A percentile compares a stretch with the other conserved stretches of the same genome.
Conservation (phyloP, 116 monocot species). For the Dioscorea cayenensis region DNA sequence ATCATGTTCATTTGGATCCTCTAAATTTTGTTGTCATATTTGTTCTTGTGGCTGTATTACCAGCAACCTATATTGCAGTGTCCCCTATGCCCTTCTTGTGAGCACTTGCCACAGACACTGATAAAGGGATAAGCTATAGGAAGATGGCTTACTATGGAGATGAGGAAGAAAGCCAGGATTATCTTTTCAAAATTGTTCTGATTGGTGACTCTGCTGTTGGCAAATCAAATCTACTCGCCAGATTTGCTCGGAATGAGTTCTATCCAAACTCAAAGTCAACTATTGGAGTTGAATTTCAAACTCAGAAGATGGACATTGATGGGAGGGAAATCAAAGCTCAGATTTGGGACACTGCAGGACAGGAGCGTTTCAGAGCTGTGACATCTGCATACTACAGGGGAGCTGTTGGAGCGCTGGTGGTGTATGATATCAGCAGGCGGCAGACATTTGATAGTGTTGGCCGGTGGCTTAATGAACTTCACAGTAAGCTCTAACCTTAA, state of each 20-base stretch:
- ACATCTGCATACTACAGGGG: conserved; percentile 40
- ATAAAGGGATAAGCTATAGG: not conserved
- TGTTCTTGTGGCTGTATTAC: not conserved
- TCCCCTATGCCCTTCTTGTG: not conserved
- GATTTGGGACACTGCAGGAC: conserved; percentile 43
- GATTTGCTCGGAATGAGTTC: conserved; percentile 37
- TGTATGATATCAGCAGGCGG: conserved; percentile 37
- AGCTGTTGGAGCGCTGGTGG: conserved; percentile 31
- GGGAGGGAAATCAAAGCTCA: conserved; percentile 37
- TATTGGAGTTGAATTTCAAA: conserved; percentile 37
- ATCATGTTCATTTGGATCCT: not conserved
- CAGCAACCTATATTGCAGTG: not conserved
- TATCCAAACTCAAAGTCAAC: conserved; percentile 37
- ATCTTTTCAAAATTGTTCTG: conserved; percentile 26
- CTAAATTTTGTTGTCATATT: not conserved
- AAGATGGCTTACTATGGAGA: conserved; percentile 20
- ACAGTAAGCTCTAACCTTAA: conserved; percentile 20
- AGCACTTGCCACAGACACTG: not conserved
- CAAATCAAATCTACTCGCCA: conserved; percentile 39
- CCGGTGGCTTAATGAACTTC: conserved; percentile 41
- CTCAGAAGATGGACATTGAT: conserved; percentile 28
- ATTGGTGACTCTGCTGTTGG: conserved; percentile 39
- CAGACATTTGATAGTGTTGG: conserved; percentile 38
- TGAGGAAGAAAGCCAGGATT: conserved; percentile 28
- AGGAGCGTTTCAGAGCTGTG: conserved; percentile 38